These are phyloP conservation scores for Neopestalotiopsis sp. DNA, from an alignment of 2,329 filamentous ascomycete genomes.

Conservation along the genomic window DNA sequence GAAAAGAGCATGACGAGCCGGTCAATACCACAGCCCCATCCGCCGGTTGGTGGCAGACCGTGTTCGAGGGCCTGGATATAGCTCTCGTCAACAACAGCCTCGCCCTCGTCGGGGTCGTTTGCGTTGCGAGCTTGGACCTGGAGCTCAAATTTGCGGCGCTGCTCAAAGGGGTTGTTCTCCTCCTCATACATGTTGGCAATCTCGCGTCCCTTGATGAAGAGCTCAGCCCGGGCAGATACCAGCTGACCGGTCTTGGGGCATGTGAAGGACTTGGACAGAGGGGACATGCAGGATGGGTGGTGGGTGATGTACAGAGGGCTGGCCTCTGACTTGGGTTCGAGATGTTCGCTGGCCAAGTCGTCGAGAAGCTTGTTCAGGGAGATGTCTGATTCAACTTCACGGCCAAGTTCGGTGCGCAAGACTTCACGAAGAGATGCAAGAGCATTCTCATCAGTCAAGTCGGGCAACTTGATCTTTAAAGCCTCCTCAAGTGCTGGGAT, in stretches of 20 bases:
- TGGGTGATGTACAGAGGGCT: constrained; percentile 84
- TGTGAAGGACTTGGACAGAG: constrained; percentile 84
- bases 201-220: constrained; percentile 81
- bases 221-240: constrained; percentile 81
- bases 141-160: constrained; percentile 79
- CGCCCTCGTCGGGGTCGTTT: constrained; percentile 48
- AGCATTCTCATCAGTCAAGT: constrained; percentile 62
- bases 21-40: constrained; percentile 95
- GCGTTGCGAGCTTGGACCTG: constrained; percentile 46
- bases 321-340: constrained; percentile 75
- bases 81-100: constrained; percentile 71
- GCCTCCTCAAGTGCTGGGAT: constrained; percentile 76
- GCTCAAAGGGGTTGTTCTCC: constrained; percentile 89
- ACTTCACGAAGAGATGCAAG: constrained; percentile 58
- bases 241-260: constrained; percentile 72
- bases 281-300: constrained; percentile 89
- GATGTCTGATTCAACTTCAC: constrained; percentile 59
- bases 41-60: constrained; percentile 92
- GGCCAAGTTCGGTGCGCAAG: constrained; percentile 62
- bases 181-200: constrained; percentile 98
- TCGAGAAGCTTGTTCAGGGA: constrained; percentile 78
- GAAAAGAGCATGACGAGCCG: constrained; percentile 90
- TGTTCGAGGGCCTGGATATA: constrained; percentile 86
- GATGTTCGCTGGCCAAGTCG: constrained; percentile 73
- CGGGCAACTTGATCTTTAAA: constrained; percentile 69